Evolutionary conservation across 2,329 filamentous ascomycete species (phyloP).

Genomic region (Trichophyton benhamiae): DNA sequence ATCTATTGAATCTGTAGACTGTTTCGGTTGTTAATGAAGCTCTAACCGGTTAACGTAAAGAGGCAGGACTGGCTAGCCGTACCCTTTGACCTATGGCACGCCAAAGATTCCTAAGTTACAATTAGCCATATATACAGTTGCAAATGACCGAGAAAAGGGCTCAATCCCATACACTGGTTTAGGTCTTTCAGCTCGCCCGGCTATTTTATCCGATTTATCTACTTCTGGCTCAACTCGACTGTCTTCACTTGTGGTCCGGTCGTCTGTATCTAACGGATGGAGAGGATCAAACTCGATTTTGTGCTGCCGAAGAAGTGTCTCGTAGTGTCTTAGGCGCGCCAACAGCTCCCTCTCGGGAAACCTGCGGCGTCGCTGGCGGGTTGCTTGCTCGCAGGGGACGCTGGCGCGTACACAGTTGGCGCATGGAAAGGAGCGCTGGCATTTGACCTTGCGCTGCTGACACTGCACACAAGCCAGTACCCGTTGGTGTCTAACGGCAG

Average conservation of each 20-base stretch:
- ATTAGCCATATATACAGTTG: no score
- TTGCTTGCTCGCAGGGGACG: slow-evolving; percentile 46
- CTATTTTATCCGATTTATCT: background rate
- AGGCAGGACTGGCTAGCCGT: no score
- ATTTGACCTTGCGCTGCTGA: slow-evolving; percentile 64
- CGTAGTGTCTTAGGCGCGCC: slow-evolving; percentile 4
- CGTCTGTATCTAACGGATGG: no score
- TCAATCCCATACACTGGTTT: background rate
- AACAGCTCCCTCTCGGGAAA: background rate
- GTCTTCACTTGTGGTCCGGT: no score
- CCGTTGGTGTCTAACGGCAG: background rate
- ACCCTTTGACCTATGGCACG: background rate
- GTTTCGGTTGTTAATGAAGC: no score
- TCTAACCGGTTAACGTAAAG: no score
- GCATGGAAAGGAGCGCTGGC: slow-evolving; percentile 61
- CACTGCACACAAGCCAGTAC: slow-evolving; percentile 51
- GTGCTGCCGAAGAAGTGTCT: background rate
- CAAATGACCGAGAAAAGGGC: background rate
- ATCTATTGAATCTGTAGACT: background rate
- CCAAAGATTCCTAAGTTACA: background rate
- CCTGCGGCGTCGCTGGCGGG: slow-evolving; percentile 6
- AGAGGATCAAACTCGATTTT: background rate
- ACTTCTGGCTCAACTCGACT: background rate
- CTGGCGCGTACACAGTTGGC: slow-evolving; percentile 53
- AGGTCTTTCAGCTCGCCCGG: background rate